Percentiles rank a stretch among this genome's conserved stretches.
phyloP scores from a whole-genome alignment of 139 green algal species.

The Haematococcus sp. region DNA sequence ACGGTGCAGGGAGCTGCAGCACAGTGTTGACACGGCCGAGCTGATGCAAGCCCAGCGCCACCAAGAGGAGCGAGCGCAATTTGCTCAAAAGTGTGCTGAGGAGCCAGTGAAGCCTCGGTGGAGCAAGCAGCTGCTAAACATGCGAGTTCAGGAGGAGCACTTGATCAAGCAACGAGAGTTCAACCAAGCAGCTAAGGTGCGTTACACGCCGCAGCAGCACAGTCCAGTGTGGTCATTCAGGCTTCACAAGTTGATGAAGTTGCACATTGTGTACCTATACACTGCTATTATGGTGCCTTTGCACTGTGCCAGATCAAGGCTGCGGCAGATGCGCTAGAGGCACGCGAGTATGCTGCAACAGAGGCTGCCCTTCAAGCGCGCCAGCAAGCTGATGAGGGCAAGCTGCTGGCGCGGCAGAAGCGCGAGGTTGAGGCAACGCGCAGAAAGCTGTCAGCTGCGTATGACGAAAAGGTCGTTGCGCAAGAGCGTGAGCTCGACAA shows the following conservation, averaged over 20 bases:
- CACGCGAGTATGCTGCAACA: background rate
- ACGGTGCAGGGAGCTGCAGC: no score
- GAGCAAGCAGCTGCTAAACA: slow-evolving; percentile 3
- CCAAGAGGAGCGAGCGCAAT: no score
- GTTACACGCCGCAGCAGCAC: no score
- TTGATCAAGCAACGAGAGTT: slow-evolving; percentile 10
- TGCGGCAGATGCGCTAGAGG: background rate
- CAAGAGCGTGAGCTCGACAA: slow-evolving; percentile 11
- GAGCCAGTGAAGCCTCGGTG: background rate
- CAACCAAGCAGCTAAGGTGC: slow-evolving; percentile 3
- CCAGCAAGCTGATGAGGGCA: background rate
- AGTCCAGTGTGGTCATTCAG: no score
- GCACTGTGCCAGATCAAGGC: slow-evolving; percentile 2
- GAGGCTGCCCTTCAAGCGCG: background rate
- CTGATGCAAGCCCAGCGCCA: no score
- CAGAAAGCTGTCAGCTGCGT: slow-evolving; percentile 4
- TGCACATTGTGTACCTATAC: no score
- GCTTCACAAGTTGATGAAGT: no score
- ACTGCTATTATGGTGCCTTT: no score
- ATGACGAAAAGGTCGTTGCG: background rate
- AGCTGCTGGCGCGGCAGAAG: background rate
- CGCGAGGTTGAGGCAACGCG: background rate
- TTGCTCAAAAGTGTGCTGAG: no score
- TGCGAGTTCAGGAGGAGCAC: slow-evolving; percentile 11
- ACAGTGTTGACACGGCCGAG: no score